Evolutionary conservation across 495 filamentous ascomycete species (phyloP).

Genomic region (Trypethelium eluteriae): DNA sequence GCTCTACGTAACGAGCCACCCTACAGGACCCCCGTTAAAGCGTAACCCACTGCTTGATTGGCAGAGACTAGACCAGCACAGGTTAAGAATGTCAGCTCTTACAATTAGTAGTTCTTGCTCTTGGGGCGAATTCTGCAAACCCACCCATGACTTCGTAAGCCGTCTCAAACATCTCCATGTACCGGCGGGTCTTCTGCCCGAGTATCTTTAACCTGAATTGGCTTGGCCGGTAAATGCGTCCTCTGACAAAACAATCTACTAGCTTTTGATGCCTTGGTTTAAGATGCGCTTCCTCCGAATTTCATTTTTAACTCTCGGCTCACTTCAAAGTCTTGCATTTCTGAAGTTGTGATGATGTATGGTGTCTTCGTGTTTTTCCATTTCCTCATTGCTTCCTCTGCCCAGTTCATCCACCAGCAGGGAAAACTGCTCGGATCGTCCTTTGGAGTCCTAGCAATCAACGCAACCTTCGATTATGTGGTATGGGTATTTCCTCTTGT

Average conservation of each 20-base stretch:
- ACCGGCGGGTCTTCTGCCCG: background rate
- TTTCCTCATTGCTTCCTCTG: background rate
- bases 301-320: background rate
- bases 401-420: background rate
- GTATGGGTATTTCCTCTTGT: constrained; percentile 3
- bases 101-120: no score
- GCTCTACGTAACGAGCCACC: no score
- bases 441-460: constrained; percentile 19
- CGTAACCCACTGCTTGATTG: no score
- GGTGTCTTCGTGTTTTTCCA: background rate
- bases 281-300: background rate
- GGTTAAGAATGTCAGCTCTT: no score
- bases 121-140: background rate
- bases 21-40: no score
- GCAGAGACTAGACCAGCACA: no score
- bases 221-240: background rate
- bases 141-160: background rate
- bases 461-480: constrained; percentile 22
- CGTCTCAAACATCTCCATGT: background rate
- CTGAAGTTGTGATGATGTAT: background rate
- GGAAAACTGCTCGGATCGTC: constrained; percentile 19
- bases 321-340: background rate
- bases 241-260: background rate
- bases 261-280: background rate
- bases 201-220: background rate